phyloP scores from a whole-genome alignment of 2,329 filamentous ascomycete species.

The Phyllosticta citriasiana region DNA sequence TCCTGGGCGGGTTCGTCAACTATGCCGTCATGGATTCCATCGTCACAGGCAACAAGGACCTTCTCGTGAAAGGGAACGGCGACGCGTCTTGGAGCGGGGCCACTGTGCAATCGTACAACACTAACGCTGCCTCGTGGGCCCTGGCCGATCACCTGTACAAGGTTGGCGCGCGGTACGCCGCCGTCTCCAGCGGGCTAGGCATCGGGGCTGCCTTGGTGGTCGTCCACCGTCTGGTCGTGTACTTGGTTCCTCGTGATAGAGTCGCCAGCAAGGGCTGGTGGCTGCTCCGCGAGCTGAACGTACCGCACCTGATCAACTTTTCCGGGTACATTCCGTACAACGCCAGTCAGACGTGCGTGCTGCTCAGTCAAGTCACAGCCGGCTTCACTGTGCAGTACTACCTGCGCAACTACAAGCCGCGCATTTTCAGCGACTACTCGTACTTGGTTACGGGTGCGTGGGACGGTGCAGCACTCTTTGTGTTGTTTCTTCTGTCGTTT shows the following conservation, averaged over 20 bases:
- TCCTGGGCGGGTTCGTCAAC: conserved; percentile 45
- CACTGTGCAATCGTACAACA: conserved; percentile 35
- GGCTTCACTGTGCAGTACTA: conserved; percentile 45
- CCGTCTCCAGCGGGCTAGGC: background rate
- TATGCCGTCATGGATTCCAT: conserved; percentile 49
- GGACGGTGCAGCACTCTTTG: conserved; percentile 41
- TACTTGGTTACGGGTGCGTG: conserved; percentile 45
- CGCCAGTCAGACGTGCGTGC: conserved; percentile 45
- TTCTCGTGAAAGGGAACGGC: conserved; percentile 38
- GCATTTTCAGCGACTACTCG: conserved; percentile 44
- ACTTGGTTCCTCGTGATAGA: background rate
- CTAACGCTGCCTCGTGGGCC: conserved; percentile 32
- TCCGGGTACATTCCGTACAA: conserved; percentile 48
- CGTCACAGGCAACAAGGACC: conserved; percentile 38
- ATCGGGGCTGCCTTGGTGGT: background rate
- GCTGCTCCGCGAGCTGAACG: conserved; percentile 34
- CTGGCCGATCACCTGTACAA: conserved; percentile 46
- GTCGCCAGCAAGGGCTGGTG: conserved; percentile 15
- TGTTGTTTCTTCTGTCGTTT: conserved; percentile 45
- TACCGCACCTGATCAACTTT: conserved; percentile 46
- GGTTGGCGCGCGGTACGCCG: background rate
- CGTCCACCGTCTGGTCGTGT: background rate
- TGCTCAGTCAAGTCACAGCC: conserved; percentile 33
- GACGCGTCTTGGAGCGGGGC: conserved; percentile 45
- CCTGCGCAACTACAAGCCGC: conserved; percentile 42